Evolutionary conservation across 108 stramenopile genomes (phyloP).

Genomic region (Cyclostephanos invisitatus): DNA sequence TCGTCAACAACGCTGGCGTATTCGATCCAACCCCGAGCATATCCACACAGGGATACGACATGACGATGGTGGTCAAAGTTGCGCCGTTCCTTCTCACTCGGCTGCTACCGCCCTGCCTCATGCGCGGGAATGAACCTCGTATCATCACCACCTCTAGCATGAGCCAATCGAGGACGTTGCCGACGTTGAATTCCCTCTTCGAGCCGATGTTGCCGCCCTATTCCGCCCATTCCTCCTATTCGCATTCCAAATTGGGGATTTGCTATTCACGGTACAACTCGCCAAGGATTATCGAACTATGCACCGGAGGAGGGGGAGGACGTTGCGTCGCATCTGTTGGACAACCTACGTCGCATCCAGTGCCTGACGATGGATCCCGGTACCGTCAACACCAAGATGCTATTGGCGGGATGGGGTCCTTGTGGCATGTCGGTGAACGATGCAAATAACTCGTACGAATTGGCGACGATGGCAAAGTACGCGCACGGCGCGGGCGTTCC

Average conservation of each 20-base stretch:
- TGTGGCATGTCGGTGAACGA: slow-evolving; percentile 67
- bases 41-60: slow-evolving; percentile 63
- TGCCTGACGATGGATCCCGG: slow-evolving; percentile 88
- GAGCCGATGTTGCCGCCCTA: slow-evolving; percentile 44
- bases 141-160: slow-evolving; percentile 79
- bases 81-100: slow-evolving; percentile 87
- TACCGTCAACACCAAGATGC: slow-evolving; percentile 95
- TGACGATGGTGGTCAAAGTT: slow-evolving; percentile 85
- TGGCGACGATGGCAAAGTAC: slow-evolving; percentile 36
- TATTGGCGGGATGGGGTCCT: slow-evolving; percentile 90
- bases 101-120: slow-evolving; percentile 61
- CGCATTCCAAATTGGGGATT: slow-evolving; percentile 78
- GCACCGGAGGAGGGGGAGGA: not conserved
- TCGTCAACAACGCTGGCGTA: slow-evolving; percentile 91
- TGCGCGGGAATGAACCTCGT: slow-evolving; percentile 43
- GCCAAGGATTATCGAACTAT: slow-evolving; percentile 47
- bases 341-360: slow-evolving; percentile 38
- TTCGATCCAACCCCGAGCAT: slow-evolving; percentile 50
- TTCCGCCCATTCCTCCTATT: slow-evolving; percentile 82
- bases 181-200: slow-evolving; percentile 47
- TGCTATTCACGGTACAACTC: slow-evolving; percentile 69
- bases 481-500: slow-evolving; percentile 33
- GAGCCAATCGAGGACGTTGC: slow-evolving; percentile 50
- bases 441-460: slow-evolving; percentile 54
- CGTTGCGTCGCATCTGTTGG: slow-evolving; percentile 23